These are phyloP conservation scores for Diplogelasinospora grovesii DNA, from an alignment of 495 filamentous ascomycete species.

Conservation along the genomic window DNA sequence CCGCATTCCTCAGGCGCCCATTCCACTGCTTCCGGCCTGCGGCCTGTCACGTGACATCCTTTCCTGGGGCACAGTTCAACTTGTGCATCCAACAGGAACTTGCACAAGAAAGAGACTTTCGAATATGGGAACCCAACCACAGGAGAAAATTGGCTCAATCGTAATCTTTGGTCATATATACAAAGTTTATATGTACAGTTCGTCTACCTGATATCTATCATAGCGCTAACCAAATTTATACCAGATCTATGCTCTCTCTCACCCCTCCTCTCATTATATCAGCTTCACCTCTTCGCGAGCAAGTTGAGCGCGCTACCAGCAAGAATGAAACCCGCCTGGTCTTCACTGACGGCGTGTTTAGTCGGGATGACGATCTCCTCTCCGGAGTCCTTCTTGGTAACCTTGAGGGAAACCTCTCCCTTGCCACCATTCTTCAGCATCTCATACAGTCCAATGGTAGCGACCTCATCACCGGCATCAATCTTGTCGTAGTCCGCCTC, in stretches of 20 bases:
- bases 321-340: slow-evolving; percentile 85
- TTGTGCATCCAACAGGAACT: too few relatives aligned
- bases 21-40: too few relatives aligned
- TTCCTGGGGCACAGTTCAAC: too few relatives aligned
- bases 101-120: too few relatives aligned
- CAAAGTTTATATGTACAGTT: too few relatives aligned
- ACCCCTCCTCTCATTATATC: neutral
- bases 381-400: slow-evolving; percentile 56
- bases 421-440: slow-evolving; percentile 70
- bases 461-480: slow-evolving; percentile 71
- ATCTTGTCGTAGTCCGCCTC: slow-evolving; percentile 83
- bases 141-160: too few relatives aligned
- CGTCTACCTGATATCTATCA: too few relatives aligned
- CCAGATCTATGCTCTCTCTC: neutral
- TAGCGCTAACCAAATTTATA: neutral
- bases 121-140: too few relatives aligned
- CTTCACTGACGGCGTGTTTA: slow-evolving; percentile 74
- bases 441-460: slow-evolving; percentile 74
- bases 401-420: slow-evolving; percentile 64
- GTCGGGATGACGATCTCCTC: slow-evolving; percentile 54
- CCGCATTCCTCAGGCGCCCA: too few relatives aligned
- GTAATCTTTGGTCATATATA: too few relatives aligned
- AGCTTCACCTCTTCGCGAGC: slow-evolving; percentile 57
- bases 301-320: slow-evolving; percentile 93
- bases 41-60: too few relatives aligned